Conservation (phyloP, 768 basidiomycete species). For the Rhodotorula sphaerocarpa region DNA sequence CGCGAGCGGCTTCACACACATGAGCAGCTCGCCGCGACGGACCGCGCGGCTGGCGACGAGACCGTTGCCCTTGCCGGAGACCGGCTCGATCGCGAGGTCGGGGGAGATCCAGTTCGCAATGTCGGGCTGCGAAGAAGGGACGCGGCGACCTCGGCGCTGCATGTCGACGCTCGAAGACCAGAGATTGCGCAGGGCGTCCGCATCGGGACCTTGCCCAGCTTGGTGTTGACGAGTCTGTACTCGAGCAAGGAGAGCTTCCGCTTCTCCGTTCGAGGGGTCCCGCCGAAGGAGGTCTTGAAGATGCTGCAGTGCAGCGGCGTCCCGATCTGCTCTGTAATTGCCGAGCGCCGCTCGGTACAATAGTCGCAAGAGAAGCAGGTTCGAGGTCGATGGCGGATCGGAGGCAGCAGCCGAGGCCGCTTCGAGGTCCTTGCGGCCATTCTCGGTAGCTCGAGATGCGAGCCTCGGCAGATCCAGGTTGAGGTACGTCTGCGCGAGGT, state of each 20-base stretch:
- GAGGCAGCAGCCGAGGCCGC: no score
- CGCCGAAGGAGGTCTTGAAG: no score
- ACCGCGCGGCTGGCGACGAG: background rate
- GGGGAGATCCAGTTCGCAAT: background rate
- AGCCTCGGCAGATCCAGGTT: conserved; percentile 2
- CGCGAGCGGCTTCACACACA: background rate
- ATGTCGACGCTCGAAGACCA: background rate
- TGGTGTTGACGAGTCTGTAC: no score
- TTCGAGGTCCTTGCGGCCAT: background rate
- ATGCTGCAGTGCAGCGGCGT: conserved; percentile 3
- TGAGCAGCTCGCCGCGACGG: background rate
- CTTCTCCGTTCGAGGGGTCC: no score
- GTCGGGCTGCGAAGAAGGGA: background rate
- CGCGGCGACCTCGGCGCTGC: background rate
- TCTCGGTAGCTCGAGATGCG: background rate
- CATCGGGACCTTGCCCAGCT: conserved; percentile 3
- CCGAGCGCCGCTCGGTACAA: conserved; percentile 11
- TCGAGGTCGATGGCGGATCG: no score
- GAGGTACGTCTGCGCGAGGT: conserved; percentile 15
- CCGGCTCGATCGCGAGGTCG: background rate
- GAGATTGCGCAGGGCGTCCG: background rate
- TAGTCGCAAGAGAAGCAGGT: background rate
- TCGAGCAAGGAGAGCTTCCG: no score
- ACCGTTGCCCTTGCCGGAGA: background rate
- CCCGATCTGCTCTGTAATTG: conserved; percentile 57